Percentiles rank a stretch among this genome's conserved stretches.
phyloP scores from a whole-genome alignment of 2,329 filamentous ascomycete genomes.

The Curvularia lunata region DNA sequence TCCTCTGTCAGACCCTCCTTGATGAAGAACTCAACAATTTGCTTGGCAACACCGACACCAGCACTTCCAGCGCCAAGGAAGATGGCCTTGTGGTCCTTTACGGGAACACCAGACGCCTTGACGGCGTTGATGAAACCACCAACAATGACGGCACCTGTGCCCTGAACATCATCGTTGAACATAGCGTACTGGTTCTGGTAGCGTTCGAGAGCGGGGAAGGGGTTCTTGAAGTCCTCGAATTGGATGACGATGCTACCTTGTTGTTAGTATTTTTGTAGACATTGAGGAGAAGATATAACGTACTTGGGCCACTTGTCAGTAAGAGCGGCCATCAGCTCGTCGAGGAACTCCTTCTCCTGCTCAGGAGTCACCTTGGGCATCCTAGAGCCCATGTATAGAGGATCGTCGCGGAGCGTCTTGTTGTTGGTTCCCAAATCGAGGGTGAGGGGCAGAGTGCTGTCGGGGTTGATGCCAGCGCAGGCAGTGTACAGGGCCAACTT shows the following conservation, averaged over 20 bases:
- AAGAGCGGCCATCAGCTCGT: slow-evolving; percentile 94
- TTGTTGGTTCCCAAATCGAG: slow-evolving; percentile 70
- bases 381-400: slow-evolving; percentile 90
- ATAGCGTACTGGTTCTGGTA: slow-evolving; percentile 90
- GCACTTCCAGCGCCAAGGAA: slow-evolving; percentile 97
- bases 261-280: slow-evolving; percentile 37
- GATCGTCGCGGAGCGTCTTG: slow-evolving; percentile 71
- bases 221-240: slow-evolving; percentile 98
- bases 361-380: slow-evolving; percentile 77
- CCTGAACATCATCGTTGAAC: slow-evolving; percentile 99
- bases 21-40: slow-evolving; percentile 96
- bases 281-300: slow-evolving; percentile 37
- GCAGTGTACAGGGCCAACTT: slow-evolving; percentile 95
- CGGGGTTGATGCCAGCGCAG: slow-evolving; percentile 90
- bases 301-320: slow-evolving; percentile 75
- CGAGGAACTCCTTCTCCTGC: slow-evolving; percentile 89
- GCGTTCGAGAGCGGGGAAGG: slow-evolving; percentile 89
- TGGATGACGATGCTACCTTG: slow-evolving; percentile 73
- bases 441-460: slow-evolving; percentile 67
- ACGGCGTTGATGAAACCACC: slow-evolving; percentile 79
- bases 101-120: slow-evolving; percentile 81
- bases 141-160: slow-evolving; percentile 92
- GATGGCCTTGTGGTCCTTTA: slow-evolving; percentile 90
- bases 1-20: slow-evolving; percentile 88
- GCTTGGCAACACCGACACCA: slow-evolving; percentile 96